Conservation (phyloP, 805 yeast species). For the Starmerella scarabaei region DNA sequence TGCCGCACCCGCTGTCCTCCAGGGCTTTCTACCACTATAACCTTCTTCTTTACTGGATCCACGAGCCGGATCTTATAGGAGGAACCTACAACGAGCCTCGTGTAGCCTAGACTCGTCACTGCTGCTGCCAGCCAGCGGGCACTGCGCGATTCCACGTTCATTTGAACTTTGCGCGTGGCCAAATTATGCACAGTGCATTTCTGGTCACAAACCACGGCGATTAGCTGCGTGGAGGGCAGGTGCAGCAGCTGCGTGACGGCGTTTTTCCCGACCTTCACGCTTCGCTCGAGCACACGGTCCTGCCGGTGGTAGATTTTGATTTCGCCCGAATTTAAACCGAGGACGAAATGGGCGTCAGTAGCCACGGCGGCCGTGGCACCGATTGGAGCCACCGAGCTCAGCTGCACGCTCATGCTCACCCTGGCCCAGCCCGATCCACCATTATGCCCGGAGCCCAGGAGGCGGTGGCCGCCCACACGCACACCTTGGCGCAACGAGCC, state of each 20-base stretch:
- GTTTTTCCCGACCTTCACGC: background rate
- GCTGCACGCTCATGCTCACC: conserved; percentile 9
- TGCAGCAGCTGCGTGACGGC: conserved; percentile 1
- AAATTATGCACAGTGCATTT: conserved; percentile 14
- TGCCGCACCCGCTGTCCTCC: conserved; percentile 7
- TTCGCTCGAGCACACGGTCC: conserved; percentile 12
- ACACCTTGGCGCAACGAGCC: conserved; percentile 8
- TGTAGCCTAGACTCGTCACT: background rate
- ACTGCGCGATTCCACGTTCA: conserved; percentile 5
- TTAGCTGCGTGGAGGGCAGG: conserved; percentile 9
- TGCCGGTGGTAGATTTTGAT: conserved; percentile 9
- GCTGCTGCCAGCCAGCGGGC: conserved; percentile 7
- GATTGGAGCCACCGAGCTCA: conserved; percentile 1
- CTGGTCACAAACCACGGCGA: conserved; percentile 10
- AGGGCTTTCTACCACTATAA: conserved; percentile 6
- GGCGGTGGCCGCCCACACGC: conserved; percentile 9
- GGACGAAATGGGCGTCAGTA: conserved; percentile 1
- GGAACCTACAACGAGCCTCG: conserved; percentile 13
- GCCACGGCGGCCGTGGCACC: conserved; percentile 2
- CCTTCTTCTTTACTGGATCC: background rate
- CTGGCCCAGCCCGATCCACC: background rate
- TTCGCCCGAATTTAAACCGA: conserved; percentile 8
- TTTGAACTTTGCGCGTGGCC: conserved; percentile 7
- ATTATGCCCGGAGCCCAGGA: conserved; percentile 9
- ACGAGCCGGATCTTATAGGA: conserved; percentile 15